phyloP scores from a whole-genome alignment of 2,329 filamentous ascomycete genomes.

The Rhynchosporium secalis region DNA sequence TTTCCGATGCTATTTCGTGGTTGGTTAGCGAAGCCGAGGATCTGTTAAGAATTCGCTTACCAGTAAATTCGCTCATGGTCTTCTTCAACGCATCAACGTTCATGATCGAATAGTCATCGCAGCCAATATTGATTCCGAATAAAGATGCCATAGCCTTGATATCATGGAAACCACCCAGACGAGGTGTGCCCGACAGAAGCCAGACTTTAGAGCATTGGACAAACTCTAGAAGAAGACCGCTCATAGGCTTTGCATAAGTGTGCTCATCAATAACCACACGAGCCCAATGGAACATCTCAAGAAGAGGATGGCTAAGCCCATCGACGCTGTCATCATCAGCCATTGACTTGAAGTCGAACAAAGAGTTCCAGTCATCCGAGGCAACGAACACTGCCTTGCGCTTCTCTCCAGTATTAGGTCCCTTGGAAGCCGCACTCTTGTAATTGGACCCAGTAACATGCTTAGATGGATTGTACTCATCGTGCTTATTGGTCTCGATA shows the following conservation, averaged over 20 bases:
- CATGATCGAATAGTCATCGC: constrained; percentile 50
- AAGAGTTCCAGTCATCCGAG: neutral
- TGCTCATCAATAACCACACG: constrained; percentile 66
- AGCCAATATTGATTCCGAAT: constrained; percentile 54
- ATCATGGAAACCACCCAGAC: constrained; percentile 56
- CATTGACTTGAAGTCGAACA: neutral
- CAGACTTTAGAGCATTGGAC: constrained; percentile 41
- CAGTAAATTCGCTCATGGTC: constrained; percentile 46
- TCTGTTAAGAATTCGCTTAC: constrained; percentile 34
- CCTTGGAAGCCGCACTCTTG: constrained; percentile 1
- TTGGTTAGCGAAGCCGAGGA: constrained; percentile 7
- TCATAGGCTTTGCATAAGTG: constrained; percentile 50
- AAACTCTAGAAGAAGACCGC: constrained; percentile 3
- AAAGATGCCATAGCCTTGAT: constrained; percentile 59
- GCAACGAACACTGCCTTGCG: neutral
- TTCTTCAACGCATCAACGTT: constrained; percentile 45
- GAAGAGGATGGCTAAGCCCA: constrained; percentile 39
- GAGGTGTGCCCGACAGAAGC: constrained; percentile 64
- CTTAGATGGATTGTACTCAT: constrained; percentile 31
- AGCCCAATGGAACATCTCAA: constrained; percentile 63
- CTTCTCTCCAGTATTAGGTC: constrained; percentile 7
- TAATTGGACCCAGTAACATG: constrained; percentile 38
- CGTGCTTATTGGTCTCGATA: constrained; percentile 38
- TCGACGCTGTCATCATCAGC: neutral
- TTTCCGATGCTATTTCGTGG: constrained; percentile 47